Percentiles rank a stretch among this genome's conserved stretches.
Evolutionary conservation across 352 stramenopile genomes (phyloP).

Genomic region (Pythium phragmitis): DNA sequence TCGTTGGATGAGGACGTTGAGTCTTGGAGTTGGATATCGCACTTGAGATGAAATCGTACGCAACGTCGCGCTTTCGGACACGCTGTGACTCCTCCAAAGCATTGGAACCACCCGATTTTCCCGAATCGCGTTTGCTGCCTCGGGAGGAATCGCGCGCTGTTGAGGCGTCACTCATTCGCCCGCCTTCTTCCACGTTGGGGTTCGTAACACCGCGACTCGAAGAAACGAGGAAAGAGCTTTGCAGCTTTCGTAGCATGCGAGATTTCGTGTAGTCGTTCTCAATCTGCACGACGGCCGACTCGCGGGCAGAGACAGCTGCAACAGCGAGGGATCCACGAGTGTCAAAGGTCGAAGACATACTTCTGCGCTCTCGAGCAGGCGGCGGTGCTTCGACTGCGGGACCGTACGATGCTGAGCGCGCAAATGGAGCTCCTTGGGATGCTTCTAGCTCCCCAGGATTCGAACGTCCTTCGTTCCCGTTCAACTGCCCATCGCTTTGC

Average conservation of each 20-base stretch:
- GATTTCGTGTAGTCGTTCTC: constrained; percentile 27
- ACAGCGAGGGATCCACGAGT: constrained; percentile 34
- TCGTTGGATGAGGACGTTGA: constrained; percentile 29
- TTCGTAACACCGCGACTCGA: constrained; percentile 6
- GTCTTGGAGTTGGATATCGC: constrained; percentile 38
- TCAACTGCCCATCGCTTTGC: constrained; percentile 25
- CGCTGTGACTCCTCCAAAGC: constrained; percentile 28
- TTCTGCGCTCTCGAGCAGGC: constrained; percentile 9
- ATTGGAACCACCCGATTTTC: constrained; percentile 5
- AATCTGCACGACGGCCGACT: constrained; percentile 60
- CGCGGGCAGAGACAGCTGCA: constrained; percentile 27
- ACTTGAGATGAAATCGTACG: constrained; percentile 49
- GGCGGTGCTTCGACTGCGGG: constrained; percentile 12
- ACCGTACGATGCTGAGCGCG: constrained; percentile 13
- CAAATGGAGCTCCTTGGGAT: not conserved
- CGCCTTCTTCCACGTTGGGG: constrained; percentile 7
- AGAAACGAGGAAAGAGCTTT: constrained; percentile 21
- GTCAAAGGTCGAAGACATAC: constrained; percentile 31
- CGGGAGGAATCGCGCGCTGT: constrained; percentile 13
- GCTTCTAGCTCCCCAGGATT: not conserved
- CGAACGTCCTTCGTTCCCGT: constrained; percentile 23
- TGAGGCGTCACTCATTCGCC: constrained; percentile 16
- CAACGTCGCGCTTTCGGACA: constrained; percentile 70
- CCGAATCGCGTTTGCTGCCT: constrained; percentile 20
- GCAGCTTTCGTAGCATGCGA: constrained; percentile 27